Evolutionary conservation across 257 asterid species (phyloP).

Genomic region (Apocynum venetum): DNA sequence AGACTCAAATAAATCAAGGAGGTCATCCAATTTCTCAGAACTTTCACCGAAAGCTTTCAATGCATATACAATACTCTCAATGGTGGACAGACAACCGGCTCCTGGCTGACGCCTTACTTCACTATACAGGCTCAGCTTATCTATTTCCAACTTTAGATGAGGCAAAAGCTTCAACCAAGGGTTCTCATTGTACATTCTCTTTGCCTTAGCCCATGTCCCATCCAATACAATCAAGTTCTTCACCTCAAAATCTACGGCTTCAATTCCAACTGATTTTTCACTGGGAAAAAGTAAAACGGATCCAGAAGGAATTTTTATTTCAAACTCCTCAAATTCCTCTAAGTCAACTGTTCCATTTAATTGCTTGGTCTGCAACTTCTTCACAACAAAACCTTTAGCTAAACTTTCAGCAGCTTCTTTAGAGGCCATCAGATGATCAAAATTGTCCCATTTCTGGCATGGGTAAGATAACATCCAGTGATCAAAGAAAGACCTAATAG

Average conservation of each 20-base stretch:
- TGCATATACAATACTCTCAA: conserved; percentile 87
- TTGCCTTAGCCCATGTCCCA: conserved; percentile 93
- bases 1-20: conserved; percentile 71
- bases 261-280: conserved; percentile 45
- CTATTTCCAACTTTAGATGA: conserved; percentile 56
- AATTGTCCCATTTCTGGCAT: conserved; percentile 15
- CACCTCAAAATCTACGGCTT: conserved; percentile 44
- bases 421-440: conserved; percentile 34
- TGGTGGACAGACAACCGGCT: conserved; percentile 78
- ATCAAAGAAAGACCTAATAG: conserved; percentile 22
- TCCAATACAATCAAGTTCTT: conserved; percentile 80
- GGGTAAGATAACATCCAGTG: conserved; percentile 8
- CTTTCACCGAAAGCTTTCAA: conserved; percentile 67
- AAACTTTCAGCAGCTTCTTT: conserved; percentile 23
- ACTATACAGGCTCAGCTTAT: conserved; percentile 59
- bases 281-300: conserved; percentile 80
- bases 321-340: conserved; percentile 57
- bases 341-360: conserved; percentile 25
- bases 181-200: conserved; percentile 82
- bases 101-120: conserved; percentile 93
- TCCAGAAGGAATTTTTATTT: conserved; percentile 47
- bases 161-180: conserved; percentile 90
- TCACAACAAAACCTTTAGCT: conserved; percentile 52
- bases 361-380: conserved; percentile 37
- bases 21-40: conserved; percentile 52